phyloP scores from a whole-genome alignment of 805 yeast species.

The Grigorovia yakushimaensis region DNA sequence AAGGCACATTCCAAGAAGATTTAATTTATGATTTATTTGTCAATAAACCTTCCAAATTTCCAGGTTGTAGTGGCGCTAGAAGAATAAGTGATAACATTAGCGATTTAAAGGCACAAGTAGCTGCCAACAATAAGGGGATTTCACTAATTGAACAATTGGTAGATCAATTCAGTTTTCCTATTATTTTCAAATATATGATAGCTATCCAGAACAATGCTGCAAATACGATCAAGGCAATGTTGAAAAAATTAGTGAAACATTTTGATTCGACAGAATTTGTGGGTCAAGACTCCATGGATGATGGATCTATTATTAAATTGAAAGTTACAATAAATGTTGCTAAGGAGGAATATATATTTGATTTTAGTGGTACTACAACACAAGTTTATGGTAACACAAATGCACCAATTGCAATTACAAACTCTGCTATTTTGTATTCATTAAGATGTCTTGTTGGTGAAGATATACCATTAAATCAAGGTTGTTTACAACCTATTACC shows the following conservation, averaged over 20 bases:
- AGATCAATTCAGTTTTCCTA: slow-evolving; percentile 48
- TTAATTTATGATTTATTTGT: slow-evolving; percentile 52
- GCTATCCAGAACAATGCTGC: slow-evolving; percentile 80
- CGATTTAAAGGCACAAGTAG: slow-evolving; percentile 76
- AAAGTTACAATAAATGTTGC: slow-evolving; percentile 40
- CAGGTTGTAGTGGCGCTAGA: slow-evolving; percentile 87
- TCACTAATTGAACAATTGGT: slow-evolving; percentile 50
- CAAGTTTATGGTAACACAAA: slow-evolving; percentile 84
- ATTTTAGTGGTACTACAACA: slow-evolving; percentile 79
- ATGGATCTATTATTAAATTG: slow-evolving; percentile 61
- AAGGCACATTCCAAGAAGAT: slow-evolving; percentile 68
- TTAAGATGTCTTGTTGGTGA: slow-evolving; percentile 75
- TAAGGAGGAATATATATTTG: slow-evolving; percentile 60
- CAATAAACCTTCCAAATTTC: slow-evolving; percentile 66
- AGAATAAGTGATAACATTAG: slow-evolving; percentile 74
- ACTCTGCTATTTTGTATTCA: slow-evolving; percentile 82
- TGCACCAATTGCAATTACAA: slow-evolving; percentile 86
- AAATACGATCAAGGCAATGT: slow-evolving; percentile 49
- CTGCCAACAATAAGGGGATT: slow-evolving; percentile 84
- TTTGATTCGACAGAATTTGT: slow-evolving; percentile 32
- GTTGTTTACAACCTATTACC: slow-evolving; percentile 73
- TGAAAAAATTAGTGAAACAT: slow-evolving; percentile 37
- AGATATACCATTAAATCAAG: slow-evolving; percentile 88
- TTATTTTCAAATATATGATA: slow-evolving; percentile 62
- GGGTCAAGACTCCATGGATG: slow-evolving; percentile 67